phyloP scores from a whole-genome alignment of 164 flowering plant genomes.

The Chimonanthus praecox region DNA sequence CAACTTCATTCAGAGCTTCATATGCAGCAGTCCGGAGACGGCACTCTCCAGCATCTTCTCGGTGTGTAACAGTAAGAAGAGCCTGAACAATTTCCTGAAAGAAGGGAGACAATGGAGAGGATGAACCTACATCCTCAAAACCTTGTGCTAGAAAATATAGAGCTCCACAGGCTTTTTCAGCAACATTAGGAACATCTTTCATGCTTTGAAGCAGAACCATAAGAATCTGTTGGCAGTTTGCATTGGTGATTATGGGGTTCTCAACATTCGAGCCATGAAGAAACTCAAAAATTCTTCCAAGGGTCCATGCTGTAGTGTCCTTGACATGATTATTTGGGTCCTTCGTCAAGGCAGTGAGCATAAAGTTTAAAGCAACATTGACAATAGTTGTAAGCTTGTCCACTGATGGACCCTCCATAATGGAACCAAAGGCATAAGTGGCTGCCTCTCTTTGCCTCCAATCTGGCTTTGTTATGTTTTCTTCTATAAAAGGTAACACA shows the following conservation, averaged over 20 bases:
- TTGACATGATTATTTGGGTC: slow-evolving; percentile 65
- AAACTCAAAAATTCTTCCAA: slow-evolving; percentile 60
- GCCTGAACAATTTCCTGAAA: slow-evolving; percentile 55
- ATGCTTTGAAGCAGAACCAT: slow-evolving; percentile 54
- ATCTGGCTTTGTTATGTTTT: slow-evolving; percentile 56
- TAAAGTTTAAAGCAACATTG: slow-evolving; percentile 47
- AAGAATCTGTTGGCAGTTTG: slow-evolving; percentile 51
- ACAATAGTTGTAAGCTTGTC: slow-evolving; percentile 49
- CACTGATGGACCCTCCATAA: slow-evolving; percentile 58
- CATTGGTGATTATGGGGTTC: slow-evolving; percentile 43
- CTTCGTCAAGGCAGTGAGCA: slow-evolving; percentile 49
- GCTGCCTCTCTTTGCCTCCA: slow-evolving; percentile 74
- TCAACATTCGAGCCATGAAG: slow-evolving; percentile 55
- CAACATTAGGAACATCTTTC: slow-evolving; percentile 69
- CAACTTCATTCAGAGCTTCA: slow-evolving; percentile 61
- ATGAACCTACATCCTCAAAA: slow-evolving; percentile 39
- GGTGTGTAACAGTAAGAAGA: slow-evolving; percentile 44
- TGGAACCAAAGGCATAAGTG: slow-evolving; percentile 66
- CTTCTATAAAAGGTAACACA: slow-evolving; percentile 59
- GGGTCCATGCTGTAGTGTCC: slow-evolving; percentile 71
- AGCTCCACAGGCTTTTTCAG: slow-evolving; percentile 69
- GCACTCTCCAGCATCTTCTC: slow-evolving; percentile 65
- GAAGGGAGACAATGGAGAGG: slow-evolving; percentile 45
- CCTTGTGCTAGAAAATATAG: slow-evolving; percentile 69
- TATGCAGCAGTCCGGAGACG: slow-evolving; percentile 60